Base-by-base conservation (phyloP, 352 stramenopile genomes). In the Pythium apleroticum region DNA sequence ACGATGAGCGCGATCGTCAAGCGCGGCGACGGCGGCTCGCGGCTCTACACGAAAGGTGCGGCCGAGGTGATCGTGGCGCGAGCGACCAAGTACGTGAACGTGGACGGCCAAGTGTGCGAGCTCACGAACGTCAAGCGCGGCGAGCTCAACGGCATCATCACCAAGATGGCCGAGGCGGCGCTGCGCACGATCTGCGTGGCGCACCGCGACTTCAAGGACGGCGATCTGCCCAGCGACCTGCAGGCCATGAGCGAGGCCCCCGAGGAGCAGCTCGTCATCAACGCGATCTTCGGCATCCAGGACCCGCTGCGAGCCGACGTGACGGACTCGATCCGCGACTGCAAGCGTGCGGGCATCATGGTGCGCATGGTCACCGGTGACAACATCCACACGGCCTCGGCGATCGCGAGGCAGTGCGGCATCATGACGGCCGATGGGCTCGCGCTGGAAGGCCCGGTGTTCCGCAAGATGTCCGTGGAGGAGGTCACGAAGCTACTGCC, bases 341-440 rank as follows among this genome's bases (percentile, higher is more conserved):
- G 97, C 75, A 95, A 98, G 71, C 77, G 81, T 17, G 97, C 97
- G 8, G 98, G 98, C 27, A 99, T 99, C 69, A 98, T 98, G 74
- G 97, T 99, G 43, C 93, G 97, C 35, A 99, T 99, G 97, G 96
- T 99, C 63, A 99, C 98, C 7, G 98, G 98, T 56, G 98, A 99
- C 78, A 99, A 99, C 66, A 96, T 99, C 57, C 87, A 98, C 60
- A 99, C 98, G 22, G 97, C 97, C 19, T 90, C 90, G 33, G 96
- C 96, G 0, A 99, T 99, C 77, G 97, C 97, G 2, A 82, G 77
- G 37, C 86, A 99, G 68, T 98, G 97, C 69, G 97, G 97, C 24
- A 99, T 99, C 77, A 90, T 98, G 71, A 95, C 88, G 58, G 67
- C 70, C 53, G 87, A 91, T 41, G 96, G 96, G 3, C 55, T 98